Evolutionary conservation across 129 eudicot genomes (phyloP).

Genomic region (Oenanthe sinensis): DNA sequence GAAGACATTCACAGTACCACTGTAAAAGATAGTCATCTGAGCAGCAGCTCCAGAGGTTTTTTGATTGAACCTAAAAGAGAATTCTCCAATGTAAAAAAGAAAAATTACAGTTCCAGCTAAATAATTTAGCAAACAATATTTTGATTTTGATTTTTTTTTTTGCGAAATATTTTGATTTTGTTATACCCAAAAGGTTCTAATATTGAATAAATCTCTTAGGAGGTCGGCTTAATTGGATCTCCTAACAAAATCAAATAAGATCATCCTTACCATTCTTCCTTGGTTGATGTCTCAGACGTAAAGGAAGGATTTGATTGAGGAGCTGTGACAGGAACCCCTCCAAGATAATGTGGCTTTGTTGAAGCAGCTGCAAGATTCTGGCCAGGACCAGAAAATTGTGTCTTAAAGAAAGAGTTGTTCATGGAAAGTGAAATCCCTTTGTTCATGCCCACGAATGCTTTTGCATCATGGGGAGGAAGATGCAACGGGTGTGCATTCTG

Average conservation of each 20-base stretch:
- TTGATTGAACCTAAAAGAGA: conserved; percentile 31
- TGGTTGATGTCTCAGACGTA: conserved; percentile 47
- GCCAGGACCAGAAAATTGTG: conserved; percentile 35
- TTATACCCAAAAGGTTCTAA: neutral
- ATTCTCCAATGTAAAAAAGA: neutral
- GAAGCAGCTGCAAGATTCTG: conserved; percentile 33
- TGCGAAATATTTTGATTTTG: neutral
- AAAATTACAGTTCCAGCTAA: neutral
- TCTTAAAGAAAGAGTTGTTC: conserved; percentile 35
- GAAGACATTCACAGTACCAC: conserved; percentile 56
- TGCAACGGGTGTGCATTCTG: conserved; percentile 32
- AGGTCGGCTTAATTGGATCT: neutral
- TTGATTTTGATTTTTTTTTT: neutral
- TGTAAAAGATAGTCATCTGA: conserved; percentile 71
- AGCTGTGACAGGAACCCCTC: conserved; percentile 31
- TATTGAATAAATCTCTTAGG: neutral
- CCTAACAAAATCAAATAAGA: neutral
- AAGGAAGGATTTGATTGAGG: conserved; percentile 28
- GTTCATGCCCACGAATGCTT: conserved; percentile 15
- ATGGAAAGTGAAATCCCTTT: conserved; percentile 25
- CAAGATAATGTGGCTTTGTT: conserved; percentile 35
- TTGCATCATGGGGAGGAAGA: conserved; percentile 30
- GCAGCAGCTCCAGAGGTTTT: conserved; percentile 36
- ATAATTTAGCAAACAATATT: neutral
- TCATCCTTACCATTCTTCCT: conserved; percentile 49